Conservation (phyloP, 306 rosid genomes). For the Adenanthera pavonina region DNA sequence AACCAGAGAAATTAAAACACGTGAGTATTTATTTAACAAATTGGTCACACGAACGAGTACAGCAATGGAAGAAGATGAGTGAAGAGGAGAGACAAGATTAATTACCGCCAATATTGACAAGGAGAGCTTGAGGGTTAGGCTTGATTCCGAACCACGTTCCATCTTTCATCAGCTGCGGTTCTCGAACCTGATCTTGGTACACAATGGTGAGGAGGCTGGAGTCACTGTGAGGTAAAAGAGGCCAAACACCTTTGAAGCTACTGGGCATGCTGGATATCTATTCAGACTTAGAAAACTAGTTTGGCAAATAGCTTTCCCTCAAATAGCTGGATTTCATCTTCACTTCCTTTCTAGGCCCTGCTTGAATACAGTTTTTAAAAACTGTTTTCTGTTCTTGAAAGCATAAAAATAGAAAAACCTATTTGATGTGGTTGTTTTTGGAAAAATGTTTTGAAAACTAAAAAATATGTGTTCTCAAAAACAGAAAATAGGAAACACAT, state of each 20-base stretch:
- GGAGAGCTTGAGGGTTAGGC: conserved; percentile 58
- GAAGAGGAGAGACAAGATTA: background rate
- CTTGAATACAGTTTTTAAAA: no score
- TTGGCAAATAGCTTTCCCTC: conserved; percentile 55
- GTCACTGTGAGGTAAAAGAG: conserved; percentile 70
- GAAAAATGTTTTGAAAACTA: no score
- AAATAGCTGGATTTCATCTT: conserved; percentile 54
- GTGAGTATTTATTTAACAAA: no score
- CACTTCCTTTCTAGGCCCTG: conserved; percentile 23
- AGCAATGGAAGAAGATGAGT: no score
- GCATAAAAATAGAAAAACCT: no score
- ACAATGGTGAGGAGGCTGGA: conserved; percentile 58
- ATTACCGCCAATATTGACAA: conserved; percentile 76
- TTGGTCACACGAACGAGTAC: no score
- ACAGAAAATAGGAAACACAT: no score
- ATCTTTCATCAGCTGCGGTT: conserved; percentile 56
- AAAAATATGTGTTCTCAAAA: no score
- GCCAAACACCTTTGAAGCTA: conserved; percentile 59
- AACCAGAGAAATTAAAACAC: no score
- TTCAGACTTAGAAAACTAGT: conserved; percentile 59
- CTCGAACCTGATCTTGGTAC: conserved; percentile 52
- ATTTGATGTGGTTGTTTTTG: no score
- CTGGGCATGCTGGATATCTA: conserved; percentile 74
- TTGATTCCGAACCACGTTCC: conserved; percentile 55
- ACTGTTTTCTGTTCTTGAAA: no score